Evolutionary conservation across 345 rosid genomes (phyloP).

Genomic region (Eucalyptus polybractea): DNA sequence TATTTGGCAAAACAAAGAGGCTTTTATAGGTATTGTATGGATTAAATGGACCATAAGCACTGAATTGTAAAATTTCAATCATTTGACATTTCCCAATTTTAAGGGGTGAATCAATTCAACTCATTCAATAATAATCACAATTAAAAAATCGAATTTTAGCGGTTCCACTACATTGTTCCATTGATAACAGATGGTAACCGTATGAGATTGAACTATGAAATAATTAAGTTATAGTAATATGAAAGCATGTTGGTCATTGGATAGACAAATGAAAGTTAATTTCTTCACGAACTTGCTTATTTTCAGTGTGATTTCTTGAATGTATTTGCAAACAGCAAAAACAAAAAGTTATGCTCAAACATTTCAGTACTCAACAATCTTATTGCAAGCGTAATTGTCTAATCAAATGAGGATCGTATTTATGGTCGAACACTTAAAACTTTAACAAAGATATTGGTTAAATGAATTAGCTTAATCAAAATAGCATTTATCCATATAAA

Average conservation of each 20-base stretch:
- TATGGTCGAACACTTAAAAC: background rate
- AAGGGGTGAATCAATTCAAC: background rate
- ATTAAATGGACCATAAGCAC: background rate
- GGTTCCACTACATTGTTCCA: too few relatives aligned
- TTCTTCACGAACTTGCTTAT: background rate
- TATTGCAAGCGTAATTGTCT: background rate
- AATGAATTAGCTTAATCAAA: background rate
- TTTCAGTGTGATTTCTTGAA: background rate
- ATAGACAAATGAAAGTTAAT: too few relatives aligned
- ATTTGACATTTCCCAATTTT: background rate
- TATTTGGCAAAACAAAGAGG: background rate
- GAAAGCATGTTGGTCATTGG: too few relatives aligned
- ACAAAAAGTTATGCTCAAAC: background rate
- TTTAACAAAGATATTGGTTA: background rate
- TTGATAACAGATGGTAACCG: too few relatives aligned
- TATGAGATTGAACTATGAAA: too few relatives aligned
- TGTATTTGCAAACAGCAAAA: background rate
- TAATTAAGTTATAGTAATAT: too few relatives aligned
- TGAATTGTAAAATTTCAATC: too few relatives aligned
- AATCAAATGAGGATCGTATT: background rate
- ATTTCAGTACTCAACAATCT: background rate
- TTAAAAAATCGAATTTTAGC: too few relatives aligned
- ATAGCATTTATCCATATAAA: background rate
- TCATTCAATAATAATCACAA: too few relatives aligned
- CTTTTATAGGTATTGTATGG: background rate